Evolutionary conservation across 1,139 yeast genomes (phyloP), one percentile per base, ranked within the genome.

Genomic region (Kodamaea anthophila): DNA sequence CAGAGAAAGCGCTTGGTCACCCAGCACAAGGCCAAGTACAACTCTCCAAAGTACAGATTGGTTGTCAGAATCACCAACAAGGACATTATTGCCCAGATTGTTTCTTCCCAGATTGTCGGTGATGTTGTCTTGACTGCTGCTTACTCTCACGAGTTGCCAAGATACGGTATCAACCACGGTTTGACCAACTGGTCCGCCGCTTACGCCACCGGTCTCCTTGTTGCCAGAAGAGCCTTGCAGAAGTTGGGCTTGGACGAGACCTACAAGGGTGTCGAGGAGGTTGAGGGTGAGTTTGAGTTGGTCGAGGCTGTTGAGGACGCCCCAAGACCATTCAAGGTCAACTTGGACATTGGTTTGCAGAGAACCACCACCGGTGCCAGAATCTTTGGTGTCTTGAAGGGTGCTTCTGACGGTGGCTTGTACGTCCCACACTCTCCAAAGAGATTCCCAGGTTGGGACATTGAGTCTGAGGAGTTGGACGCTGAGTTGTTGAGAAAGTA

Each of bases 381-480:
- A 74, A 78, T 91, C 66, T 91, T 91, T 60, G 99, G 97, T 84
- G 96, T 88, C 63, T 77, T 93, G 65, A 91, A 91, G 83, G 99
- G 99, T 84, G 98, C 98, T 63, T 88, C 97, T 46, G 99, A 91
- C 68, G 99, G 98, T 84, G 99, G 99, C 60, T 77, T 91, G 60
- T 86, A 84, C 88, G 77, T 91, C 64, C 99, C 99, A 53, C 99
- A 91, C 88, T 86, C 95, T 55, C 84, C 95, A 63, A 88, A 88
- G 81, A 88, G 98, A 83, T 91, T 88, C 96, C 99, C 99, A 71
- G 99, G 98, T 75, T 91, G 91, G 94, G 99, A 91, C 73, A 84
- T 88, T 59, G 99, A 91, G 77, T 64, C 83, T 56, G 96, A 88
- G 75, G 98, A 91, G 74, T 81, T 93, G 61, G 98, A 91, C 64